phyloP scores from a whole-genome alignment of 345 rosid genomes.

The Eutrema yunnanense region DNA sequence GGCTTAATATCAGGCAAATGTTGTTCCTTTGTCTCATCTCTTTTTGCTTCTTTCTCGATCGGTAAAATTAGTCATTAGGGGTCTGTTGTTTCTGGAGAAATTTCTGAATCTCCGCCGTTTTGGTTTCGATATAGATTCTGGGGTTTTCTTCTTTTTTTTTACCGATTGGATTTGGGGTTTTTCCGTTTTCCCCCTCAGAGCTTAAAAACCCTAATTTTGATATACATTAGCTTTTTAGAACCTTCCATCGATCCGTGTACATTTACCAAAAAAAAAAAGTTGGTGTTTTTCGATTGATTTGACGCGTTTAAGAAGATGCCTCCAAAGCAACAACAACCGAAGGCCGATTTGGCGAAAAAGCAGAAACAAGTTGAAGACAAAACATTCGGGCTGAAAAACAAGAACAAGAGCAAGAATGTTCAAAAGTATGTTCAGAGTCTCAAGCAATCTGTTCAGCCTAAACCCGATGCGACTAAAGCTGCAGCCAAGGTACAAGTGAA shows the following conservation, averaged over 20 bases:
- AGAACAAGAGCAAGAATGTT: slow-evolving; percentile 92
- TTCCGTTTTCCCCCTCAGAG: background rate
- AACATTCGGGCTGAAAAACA: slow-evolving; percentile 90
- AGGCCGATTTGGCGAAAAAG: slow-evolving; percentile 85
- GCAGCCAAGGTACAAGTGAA: slow-evolving; percentile 58
- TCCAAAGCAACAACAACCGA: slow-evolving; percentile 81
- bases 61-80: slow-evolving; percentile 22
- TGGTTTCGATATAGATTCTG: background rate
- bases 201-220: slow-evolving; percentile 27
- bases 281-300: background rate
- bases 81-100: slow-evolving; percentile 12
- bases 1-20: slow-evolving; percentile 13
- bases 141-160: background rate
- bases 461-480: slow-evolving; percentile 53
- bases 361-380: slow-evolving; percentile 93
- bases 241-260: slow-evolving; percentile 16
- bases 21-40: background rate
- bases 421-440: slow-evolving; percentile 89
- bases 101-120: slow-evolving; percentile 26
- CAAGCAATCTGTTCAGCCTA: slow-evolving; percentile 76
- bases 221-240: slow-evolving; percentile 9
- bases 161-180: background rate
- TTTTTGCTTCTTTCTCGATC: slow-evolving; percentile 3
- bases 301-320: slow-evolving; percentile 47
- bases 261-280: background rate